These are phyloP conservation scores for Paramecium tetraurelia DNA, from an alignment of 73 alveolate species.

Conservation along the genomic window DNA sequence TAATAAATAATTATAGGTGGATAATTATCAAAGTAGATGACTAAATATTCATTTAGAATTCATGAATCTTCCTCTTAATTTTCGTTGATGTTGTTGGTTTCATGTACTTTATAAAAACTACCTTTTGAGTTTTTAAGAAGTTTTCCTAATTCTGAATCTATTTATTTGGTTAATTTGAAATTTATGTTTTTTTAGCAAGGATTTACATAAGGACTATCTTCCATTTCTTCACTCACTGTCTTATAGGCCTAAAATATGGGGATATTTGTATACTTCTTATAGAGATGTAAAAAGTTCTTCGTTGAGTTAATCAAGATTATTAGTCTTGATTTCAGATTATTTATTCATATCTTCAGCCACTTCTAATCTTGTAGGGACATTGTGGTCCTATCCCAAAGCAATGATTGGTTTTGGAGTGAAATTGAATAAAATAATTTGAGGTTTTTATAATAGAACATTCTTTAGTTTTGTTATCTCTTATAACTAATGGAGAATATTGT, in stretches of 20 bases:
- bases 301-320: not conserved
- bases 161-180: not conserved
- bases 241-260: not conserved
- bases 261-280: not conserved
- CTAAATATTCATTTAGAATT: not conserved
- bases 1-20: not conserved
- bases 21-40: not conserved
- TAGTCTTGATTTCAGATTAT: not conserved
- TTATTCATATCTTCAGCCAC: not conserved
- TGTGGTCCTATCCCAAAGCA: not conserved
- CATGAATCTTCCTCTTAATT: not conserved
- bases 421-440: not conserved
- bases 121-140: not conserved
- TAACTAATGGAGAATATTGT: not conserved
- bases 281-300: not conserved
- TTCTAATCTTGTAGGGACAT: slow-evolving; percentile 2
- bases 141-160: not conserved
- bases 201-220: not conserved
- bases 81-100: not conserved
- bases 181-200: not conserved
- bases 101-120: not conserved
- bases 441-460: not conserved
- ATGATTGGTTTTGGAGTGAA: not conserved
- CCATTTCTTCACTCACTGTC: not conserved
- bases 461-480: not conserved